Evolutionary conservation across 805 yeast genomes (phyloP).

Genomic region (Millerozyma acaciae): DNA sequence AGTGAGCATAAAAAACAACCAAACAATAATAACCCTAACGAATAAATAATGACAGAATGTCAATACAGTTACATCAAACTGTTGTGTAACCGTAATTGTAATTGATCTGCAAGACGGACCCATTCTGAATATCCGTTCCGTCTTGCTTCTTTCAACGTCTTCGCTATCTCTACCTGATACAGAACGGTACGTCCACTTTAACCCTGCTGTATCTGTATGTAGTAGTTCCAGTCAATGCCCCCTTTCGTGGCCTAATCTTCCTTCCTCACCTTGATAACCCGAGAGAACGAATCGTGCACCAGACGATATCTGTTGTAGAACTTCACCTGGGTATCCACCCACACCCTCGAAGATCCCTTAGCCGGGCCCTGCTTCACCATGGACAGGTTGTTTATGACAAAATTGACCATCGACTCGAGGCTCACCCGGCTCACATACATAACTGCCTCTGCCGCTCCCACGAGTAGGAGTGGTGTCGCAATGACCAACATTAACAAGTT

Average conservation of each 20-base stretch:
- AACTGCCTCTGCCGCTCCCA: constrained; percentile 3
- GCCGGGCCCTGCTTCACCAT: background rate
- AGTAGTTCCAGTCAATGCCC: background rate
- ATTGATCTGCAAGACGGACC: background rate
- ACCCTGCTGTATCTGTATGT: background rate
- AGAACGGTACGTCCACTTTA: background rate
- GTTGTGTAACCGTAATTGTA: too few relatives aligned
- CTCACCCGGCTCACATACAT: background rate
- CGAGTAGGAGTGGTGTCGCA: background rate
- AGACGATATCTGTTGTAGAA: background rate
- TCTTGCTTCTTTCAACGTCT: background rate
- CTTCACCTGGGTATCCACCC: background rate
- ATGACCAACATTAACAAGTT: constrained; percentile 1
- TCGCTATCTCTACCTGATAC: background rate
- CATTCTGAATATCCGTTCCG: background rate
- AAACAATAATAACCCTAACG: too few relatives aligned
- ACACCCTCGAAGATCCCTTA: too few relatives aligned
- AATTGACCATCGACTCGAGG: background rate
- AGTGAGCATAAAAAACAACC: too few relatives aligned
- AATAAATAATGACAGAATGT: too few relatives aligned
- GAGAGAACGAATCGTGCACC: background rate
- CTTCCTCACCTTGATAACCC: constrained; percentile 2
- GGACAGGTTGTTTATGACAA: background rate
- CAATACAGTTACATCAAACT: too few relatives aligned
- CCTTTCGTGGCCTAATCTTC: constrained; percentile 1